These are phyloP conservation scores for Dalbergia oliveri DNA, from an alignment of 306 rosid species.

Conservation along the genomic window DNA sequence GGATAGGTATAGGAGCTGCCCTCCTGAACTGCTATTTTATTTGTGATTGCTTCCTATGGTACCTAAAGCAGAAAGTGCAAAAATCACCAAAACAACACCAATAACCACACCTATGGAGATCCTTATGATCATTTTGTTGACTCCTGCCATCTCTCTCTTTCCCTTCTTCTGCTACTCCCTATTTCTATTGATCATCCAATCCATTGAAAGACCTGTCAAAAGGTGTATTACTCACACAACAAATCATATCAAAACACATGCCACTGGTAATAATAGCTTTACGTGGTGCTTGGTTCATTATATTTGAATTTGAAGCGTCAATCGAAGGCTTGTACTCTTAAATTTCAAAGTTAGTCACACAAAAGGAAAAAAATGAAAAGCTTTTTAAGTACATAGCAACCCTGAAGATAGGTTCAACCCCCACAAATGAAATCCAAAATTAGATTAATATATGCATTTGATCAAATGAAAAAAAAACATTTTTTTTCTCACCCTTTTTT, in stretches of 20 bases:
- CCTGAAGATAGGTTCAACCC: conserved; percentile 30
- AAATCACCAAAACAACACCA: conserved; percentile 85
- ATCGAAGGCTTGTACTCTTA: conserved; percentile 41
- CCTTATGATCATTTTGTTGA: conserved; percentile 94
- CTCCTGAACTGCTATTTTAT: conserved; percentile 98
- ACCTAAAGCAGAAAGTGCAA: conserved; percentile 77
- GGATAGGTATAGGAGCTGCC: conserved; percentile 86
- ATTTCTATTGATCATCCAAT: conserved; percentile 59
- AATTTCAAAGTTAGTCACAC: conserved; percentile 47
- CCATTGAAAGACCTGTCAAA: conserved; percentile 67
- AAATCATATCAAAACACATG: conserved; percentile 25
- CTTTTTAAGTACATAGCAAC: conserved; percentile 15
- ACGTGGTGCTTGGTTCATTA: conserved; percentile 16
- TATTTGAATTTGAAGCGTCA: conserved; percentile 51
- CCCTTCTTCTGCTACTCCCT: conserved; percentile 46
- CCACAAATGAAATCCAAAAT: conserved; percentile 19
- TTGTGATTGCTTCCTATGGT: conserved; percentile 83
- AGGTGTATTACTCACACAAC: conserved; percentile 30
- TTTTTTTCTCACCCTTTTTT: conserved; percentile 26
- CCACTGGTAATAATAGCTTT: conserved; percentile 14
- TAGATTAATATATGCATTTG: conserved; percentile 17
- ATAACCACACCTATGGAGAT: conserved; percentile 93
- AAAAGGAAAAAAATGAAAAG: conserved; percentile 21
- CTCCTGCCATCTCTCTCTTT: conserved; percentile 74
- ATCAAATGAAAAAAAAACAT: conserved; percentile 34